Evolutionary conservation across 805 yeast genomes (phyloP).

Genomic region (Starmera quercuum): DNA sequence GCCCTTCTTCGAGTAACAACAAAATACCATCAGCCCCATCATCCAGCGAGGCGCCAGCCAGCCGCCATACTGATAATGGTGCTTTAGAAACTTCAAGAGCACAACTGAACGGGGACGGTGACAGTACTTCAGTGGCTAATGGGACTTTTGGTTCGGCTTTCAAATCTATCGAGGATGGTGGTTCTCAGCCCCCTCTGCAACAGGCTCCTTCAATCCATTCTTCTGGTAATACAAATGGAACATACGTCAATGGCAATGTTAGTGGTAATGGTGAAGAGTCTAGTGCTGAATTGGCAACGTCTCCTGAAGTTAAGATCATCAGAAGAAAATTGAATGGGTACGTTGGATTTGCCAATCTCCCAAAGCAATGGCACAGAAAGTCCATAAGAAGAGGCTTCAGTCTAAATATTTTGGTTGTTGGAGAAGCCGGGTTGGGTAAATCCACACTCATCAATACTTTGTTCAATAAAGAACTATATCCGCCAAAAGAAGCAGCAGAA

Average conservation of each 20-base stretch:
- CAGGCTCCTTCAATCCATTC: not conserved
- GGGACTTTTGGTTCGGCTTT: no score
- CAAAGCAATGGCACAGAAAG: constrained; percentile 98
- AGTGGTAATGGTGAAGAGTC: not conserved
- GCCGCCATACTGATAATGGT: not conserved
- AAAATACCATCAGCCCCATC: not conserved
- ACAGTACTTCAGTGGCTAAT: not conserved
- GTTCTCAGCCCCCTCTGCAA: not conserved
- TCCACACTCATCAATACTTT: constrained; percentile 86
- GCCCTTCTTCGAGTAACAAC: not conserved
- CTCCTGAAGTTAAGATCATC: constrained; percentile 48
- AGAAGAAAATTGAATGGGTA: constrained; percentile 83
- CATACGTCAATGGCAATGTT: not conserved
- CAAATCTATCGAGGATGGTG: no score
- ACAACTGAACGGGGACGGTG: not conserved
- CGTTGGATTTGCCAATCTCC: constrained; percentile 96
- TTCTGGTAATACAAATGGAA: not conserved
- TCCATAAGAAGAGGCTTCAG: constrained; percentile 84
- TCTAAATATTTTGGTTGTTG: constrained; percentile 84
- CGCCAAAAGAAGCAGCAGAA: constrained; percentile 28
- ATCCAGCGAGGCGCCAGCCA: no score
- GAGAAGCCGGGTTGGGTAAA: constrained; percentile 90
- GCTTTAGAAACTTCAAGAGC: not conserved
- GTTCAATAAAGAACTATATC: constrained; percentile 61
- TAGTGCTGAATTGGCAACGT: constrained; percentile 17